Evolutionary conservation across 345 rosid genomes (phyloP), one percentile per base, ranked within the genome.

Genomic region (Corchorus capsularis): DNA sequence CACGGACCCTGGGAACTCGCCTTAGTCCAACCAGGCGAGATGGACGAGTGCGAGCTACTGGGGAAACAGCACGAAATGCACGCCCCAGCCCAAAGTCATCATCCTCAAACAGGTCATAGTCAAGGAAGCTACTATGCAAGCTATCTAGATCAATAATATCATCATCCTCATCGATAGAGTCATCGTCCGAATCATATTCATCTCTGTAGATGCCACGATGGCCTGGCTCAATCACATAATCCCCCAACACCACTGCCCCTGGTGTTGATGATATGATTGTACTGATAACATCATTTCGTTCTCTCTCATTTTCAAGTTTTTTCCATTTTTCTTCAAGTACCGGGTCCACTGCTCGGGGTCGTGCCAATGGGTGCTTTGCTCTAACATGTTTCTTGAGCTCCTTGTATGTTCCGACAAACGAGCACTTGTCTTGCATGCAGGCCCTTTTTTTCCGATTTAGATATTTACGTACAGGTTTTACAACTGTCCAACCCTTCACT

Each of bases 401-500:
- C 32, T 82, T 81, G 74, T 88, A 92, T 39, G 83, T 81, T 50
- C 98, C 98, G 20, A 82, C 47, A 80, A 90, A 91, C 1, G 87
- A 81, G 71, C 98, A 92, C 11, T 74, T 83, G 8, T 94, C 94
- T 77, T 90, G 91, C 97, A 94, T 90, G 84, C 98, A 91, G 70
- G 82, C 53, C 78, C 96, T 89, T 76, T 85, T 92, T 81, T 88
- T 90, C 71, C 83, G 72, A 79, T 92, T 93, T 53, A 91, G 81
- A 81, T 89, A 85, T 62, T 81, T 82, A 60, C 95, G 85, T 5
- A 94, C 95, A 22, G 79, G 84, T 85, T 94, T 90, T 59, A 92
- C 97, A 39, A 94, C 94, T 4, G 97, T 94, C 91, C 92, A 94
- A 64, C 97, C 98, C 80, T 93, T 91, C 78, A 94, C 97, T 79